phyloP scores from a whole-genome alignment of 345 rosid species.

The Eucalyptus sp. region DNA sequence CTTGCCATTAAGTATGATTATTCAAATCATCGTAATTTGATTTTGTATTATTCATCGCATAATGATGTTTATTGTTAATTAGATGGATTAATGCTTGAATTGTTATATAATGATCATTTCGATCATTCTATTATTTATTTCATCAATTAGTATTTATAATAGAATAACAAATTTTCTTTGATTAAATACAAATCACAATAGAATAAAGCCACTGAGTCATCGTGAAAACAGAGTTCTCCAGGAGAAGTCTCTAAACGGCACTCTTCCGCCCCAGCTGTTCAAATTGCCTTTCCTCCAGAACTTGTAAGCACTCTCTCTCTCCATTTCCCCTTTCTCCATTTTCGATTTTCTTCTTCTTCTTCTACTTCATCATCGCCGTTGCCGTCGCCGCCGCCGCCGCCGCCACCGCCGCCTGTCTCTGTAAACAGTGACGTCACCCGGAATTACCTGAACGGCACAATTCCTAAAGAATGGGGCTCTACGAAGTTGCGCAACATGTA shows the following conservation, averaged over 20 bases:
- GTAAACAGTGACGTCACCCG: background rate
- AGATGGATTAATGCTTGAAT: background rate
- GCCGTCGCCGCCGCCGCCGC: too few relatives aligned
- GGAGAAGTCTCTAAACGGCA: background rate
- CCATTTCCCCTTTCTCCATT: background rate
- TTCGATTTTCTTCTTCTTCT: fast-evolving
- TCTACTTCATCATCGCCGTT: fast-evolving
- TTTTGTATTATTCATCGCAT: background rate
- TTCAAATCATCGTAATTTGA: background rate
- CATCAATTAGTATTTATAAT: background rate
- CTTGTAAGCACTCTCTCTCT: background rate
- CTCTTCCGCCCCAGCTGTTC: background rate
- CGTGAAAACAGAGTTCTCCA: background rate
- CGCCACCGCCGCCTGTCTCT: background rate
- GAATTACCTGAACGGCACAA: background rate
- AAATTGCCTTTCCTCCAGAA: background rate
- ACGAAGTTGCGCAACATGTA: background rate
- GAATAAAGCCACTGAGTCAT: too few relatives aligned
- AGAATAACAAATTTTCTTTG: too few relatives aligned
- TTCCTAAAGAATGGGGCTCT: background rate
- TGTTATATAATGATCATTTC: background rate
- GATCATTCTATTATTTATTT: background rate
- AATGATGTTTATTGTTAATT: background rate
- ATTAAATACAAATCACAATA: too few relatives aligned
- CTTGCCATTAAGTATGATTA: background rate